These are phyloP conservation scores for Zygosaccharomyces kombuchaensis DNA, from an alignment of 805 yeast genomes.

Conservation along the genomic window DNA sequence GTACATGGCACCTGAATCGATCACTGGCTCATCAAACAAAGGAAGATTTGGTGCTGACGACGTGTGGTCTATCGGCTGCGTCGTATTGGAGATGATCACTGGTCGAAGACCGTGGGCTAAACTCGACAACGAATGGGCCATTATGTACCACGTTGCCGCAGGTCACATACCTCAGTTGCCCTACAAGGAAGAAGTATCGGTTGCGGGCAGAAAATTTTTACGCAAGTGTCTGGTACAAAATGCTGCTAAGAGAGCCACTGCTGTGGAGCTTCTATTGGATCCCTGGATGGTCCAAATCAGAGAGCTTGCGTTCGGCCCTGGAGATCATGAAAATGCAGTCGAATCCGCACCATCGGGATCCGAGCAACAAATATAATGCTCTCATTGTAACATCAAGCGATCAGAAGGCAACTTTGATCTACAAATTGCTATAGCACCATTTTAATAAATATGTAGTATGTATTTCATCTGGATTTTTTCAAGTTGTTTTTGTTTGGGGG, in stretches of 20 bases:
- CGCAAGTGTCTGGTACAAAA: constrained; percentile 75
- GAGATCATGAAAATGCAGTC: constrained; percentile 13
- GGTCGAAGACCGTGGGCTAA: constrained; percentile 97
- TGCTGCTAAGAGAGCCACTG: constrained; percentile 74
- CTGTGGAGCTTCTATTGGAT: constrained; percentile 77
- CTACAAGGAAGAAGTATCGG: constrained; percentile 67
- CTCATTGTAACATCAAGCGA: not conserved
- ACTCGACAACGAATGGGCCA: constrained; percentile 95
- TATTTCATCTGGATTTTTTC: constrained; percentile 1
- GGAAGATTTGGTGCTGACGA: constrained; percentile 49
- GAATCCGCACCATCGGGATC: constrained; percentile 1
- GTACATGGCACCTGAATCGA: constrained; percentile 98
- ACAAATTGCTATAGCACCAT: not conserved
- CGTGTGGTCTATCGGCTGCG: constrained; percentile 97
- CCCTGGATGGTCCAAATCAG: constrained; percentile 83
- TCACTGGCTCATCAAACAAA: constrained; percentile 61
- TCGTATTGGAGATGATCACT: constrained; percentile 93
- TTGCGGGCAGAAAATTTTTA: constrained; percentile 66
- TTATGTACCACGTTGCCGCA: constrained; percentile 97
- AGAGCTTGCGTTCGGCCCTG: constrained; percentile 59
- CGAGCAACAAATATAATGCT: not conserved
- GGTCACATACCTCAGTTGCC: constrained; percentile 90
- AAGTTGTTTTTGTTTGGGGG: not conserved
- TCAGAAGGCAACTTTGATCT: not conserved
- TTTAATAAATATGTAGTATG: constrained; percentile 1